Base-by-base conservation (phyloP, 257 asterid genomes). In the Lycium ferocissimum region DNA sequence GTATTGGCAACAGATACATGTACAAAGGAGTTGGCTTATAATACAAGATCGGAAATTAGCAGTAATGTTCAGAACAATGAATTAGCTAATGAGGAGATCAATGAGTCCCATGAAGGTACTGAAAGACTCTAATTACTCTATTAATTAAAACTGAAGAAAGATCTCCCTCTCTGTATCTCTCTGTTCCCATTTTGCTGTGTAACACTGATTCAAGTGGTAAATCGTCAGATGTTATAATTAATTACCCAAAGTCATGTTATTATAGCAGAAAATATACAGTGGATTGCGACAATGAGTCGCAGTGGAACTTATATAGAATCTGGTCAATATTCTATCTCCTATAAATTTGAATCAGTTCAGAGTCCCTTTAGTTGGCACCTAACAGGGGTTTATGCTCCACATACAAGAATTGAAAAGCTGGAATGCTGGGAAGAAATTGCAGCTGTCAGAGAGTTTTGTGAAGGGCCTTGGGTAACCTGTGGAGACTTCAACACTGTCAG, bases 21-120 rank as follows among this genome's bases (percentile, higher is more conserved):
- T 45, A 62, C 79, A 82, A 59, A 67, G 6, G 88, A 85, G 62
- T 79, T 87, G 43, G 47, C 82, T 69, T 62, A 86, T 53, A 84
- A 81, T 62, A 75, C 82, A 81, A 65, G 26, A 40, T 47, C 71
- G 9, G 9, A 53, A 57, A 82, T 40, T 63, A 56, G 45, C 58
- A 83, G 67, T 17, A 54, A 49, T 58, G 14, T 33, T 47, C 84
- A 75, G 59, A 80, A 84, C 26, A 58, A 35, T 80, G 91, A 86
- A 22, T 67, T 86, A 9, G 70, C 59, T 6, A 83, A 72, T n/a
- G 87, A 72, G 65, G 85, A 81, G 26, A 80, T 88, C 40, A 11
- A 82, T 22, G 58, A 78, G 38, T 71, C 88, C 14, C 38, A 53
- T 75, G 84, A 86, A 86, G 91, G 92, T 88, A 71, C n/a, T 81